Conservation (phyloP, 2,329 filamentous ascomycete genomes). For the Aspergillus piperis region DNA sequence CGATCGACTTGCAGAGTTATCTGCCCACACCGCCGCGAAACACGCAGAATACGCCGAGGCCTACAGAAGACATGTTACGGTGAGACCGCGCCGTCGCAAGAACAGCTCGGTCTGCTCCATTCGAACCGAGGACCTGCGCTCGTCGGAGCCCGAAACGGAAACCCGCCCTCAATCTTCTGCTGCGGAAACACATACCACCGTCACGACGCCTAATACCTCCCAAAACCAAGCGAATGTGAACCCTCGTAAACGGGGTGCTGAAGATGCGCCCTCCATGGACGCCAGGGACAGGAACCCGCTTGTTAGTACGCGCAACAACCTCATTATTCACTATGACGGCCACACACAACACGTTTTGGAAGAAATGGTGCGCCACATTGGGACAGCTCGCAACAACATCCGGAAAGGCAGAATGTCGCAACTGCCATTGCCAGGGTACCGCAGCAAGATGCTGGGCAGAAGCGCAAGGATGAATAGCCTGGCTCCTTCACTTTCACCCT, state of each 20-base stretch:
- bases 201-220: conserved; percentile 11
- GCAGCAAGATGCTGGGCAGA: conserved; percentile 21
- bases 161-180: conserved; percentile 3
- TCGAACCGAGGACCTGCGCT: conserved; percentile 30
- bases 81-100: conserved; percentile 38
- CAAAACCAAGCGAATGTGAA: conserved; percentile 22
- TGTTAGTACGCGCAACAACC: conserved; percentile 71
- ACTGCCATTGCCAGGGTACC: conserved; percentile 31
- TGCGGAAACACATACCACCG: background rate
- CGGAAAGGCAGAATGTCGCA: conserved; percentile 73
- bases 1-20: conserved; percentile 44
- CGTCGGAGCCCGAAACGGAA: background rate
- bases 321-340: conserved; percentile 90
- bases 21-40: conserved; percentile 42
- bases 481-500: background rate
- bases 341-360: conserved; percentile 83
- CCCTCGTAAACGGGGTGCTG: conserved; percentile 39
- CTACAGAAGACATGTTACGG: conserved; percentile 37
- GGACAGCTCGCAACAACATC: conserved; percentile 76
- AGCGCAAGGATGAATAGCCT: background rate
- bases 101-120: conserved; percentile 49
- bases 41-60: conserved; percentile 47
- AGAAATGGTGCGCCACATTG: conserved; percentile 77
- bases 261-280: conserved; percentile 35
- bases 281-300: conserved; percentile 44